These are phyloP conservation scores for Umbelopsis isabellina DNA, from an alignment of 192 early-diverging fungal species.

Conservation along the genomic window DNA sequence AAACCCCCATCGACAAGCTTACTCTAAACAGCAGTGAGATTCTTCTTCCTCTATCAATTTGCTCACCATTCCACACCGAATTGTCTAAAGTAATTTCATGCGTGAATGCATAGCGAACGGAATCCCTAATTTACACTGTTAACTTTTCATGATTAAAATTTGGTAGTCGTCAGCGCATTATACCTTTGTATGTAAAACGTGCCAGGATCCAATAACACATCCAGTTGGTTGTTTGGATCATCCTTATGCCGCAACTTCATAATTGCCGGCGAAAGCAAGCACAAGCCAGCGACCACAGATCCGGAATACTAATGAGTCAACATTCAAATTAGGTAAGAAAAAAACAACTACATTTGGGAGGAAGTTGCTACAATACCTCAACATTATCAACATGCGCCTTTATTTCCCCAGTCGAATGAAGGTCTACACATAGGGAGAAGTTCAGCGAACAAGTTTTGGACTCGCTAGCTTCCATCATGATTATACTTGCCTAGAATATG, in stretches of 20 bases:
- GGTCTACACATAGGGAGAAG: constrained; percentile 44
- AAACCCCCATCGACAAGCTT: constrained; percentile 7
- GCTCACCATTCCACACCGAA: constrained; percentile 54
- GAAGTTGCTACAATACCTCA: constrained; percentile 45
- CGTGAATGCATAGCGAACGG: constrained; percentile 75
- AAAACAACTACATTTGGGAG: not conserved
- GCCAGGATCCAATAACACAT: constrained; percentile 63
- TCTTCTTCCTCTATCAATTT: constrained; percentile 59
- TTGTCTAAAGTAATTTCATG: constrained; percentile 73
- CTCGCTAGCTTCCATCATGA: not conserved
- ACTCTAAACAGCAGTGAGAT: constrained; percentile 80
- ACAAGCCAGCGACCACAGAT: constrained; percentile 72
- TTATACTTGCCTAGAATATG: constrained; percentile 62
- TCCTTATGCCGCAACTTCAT: constrained; percentile 70
- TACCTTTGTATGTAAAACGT: constrained; percentile 77
- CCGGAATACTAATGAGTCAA: constrained; percentile 53
- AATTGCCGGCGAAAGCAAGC: constrained; percentile 70
- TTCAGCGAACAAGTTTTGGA: not conserved
- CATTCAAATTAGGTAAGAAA: not conserved
- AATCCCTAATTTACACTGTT: constrained; percentile 38
- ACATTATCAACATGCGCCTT: constrained; percentile 83
- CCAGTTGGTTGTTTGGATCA: constrained; percentile 60
- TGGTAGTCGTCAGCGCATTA: not conserved
- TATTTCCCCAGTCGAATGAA: constrained; percentile 73
- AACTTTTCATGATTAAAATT: not conserved